These are phyloP conservation scores for Golubevia pallescens DNA, from an alignment of 1,284 basidiomycete genomes.

Conservation along the genomic window DNA sequence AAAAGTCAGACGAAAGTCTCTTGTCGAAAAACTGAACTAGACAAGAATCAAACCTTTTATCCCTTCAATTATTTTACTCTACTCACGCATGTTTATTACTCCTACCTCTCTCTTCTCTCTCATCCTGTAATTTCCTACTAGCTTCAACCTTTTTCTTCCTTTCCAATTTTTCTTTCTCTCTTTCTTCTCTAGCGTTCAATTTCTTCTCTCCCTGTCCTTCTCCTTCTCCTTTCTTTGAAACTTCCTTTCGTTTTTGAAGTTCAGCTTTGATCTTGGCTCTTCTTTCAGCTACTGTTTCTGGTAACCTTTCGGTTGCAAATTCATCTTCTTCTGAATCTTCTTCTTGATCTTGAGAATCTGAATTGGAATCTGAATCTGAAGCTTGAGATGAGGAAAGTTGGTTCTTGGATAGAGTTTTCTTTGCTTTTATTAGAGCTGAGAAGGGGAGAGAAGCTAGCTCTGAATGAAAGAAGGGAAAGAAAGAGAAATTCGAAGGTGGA, in stretches of 20 bases:
- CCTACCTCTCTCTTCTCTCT: too few relatives aligned
- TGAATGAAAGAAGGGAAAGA: too few relatives aligned
- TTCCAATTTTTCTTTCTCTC: conserved; percentile 19
- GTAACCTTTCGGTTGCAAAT: conserved; percentile 8
- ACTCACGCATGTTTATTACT: conserved; percentile 37
- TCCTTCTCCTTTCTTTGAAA: conserved; percentile 6
- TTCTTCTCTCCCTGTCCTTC: conserved; percentile 11
- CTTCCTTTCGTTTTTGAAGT: not conserved
- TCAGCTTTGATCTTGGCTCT: conserved; percentile 4
- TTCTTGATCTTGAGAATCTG: conserved; percentile 13
- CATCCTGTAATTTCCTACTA: too few relatives aligned
- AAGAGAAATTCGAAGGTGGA: too few relatives aligned
- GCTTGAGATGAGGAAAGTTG: not conserved
- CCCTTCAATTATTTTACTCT: too few relatives aligned
- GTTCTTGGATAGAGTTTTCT: not conserved
- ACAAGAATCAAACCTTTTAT: too few relatives aligned
- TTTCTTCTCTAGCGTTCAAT: conserved; percentile 13
- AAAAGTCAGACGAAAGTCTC: too few relatives aligned
- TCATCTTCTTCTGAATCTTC: conserved; percentile 36
- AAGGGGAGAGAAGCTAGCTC: conserved; percentile 22
- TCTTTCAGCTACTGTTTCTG: conserved; percentile 18
- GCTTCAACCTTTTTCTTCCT: conserved; percentile 14
- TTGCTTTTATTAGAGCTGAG: conserved; percentile 31
- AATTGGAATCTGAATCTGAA: conserved; percentile 3
- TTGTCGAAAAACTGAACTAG: too few relatives aligned